Percentiles rank a stretch among this genome's conserved stretches.
phyloP scores from a whole-genome alignment of 345 rosid genomes.

The Anacardium occidentale region DNA sequence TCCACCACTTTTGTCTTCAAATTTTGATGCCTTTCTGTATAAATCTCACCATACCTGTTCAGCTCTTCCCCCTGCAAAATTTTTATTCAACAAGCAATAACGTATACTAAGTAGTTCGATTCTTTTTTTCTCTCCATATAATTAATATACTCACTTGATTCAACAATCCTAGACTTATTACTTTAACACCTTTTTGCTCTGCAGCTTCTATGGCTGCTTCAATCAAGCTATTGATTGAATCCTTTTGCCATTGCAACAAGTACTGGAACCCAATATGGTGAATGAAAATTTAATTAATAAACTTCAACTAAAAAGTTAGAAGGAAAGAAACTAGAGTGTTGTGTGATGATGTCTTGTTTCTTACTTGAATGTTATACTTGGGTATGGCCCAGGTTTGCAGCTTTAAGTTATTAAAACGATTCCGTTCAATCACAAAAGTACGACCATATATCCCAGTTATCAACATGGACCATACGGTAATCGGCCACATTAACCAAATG shows the following conservation, averaged over 20 bases:
- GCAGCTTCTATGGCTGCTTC: slow-evolving; percentile 61
- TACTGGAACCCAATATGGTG: slow-evolving; percentile 36
- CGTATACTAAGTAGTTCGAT: background rate
- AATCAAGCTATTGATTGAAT: slow-evolving; percentile 46
- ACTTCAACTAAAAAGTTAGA: background rate
- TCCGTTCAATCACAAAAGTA: slow-evolving; percentile 52
- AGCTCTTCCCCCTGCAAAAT: slow-evolving; percentile 51
- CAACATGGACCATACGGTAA: slow-evolving; percentile 45
- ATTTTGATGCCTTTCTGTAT: slow-evolving; percentile 40
- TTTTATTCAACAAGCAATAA: background rate
- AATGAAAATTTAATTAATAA: too few relatives aligned
- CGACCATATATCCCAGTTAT: slow-evolving; percentile 50
- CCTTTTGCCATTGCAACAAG: slow-evolving; percentile 30
- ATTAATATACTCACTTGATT: slow-evolving; percentile 46
- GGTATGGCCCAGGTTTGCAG: slow-evolving; percentile 77
- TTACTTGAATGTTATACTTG: slow-evolving; percentile 60
- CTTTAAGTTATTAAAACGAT: slow-evolving; percentile 40
- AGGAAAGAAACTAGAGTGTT: background rate
- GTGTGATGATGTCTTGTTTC: background rate
- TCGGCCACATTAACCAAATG: slow-evolving; percentile 55
- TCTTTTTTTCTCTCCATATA: background rate
- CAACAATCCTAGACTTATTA: slow-evolving; percentile 56
- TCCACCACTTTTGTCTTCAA: slow-evolving; percentile 59
- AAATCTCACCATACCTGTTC: slow-evolving; percentile 49
- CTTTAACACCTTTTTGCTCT: slow-evolving; percentile 52